Evolutionary conservation across 257 asterid genomes (phyloP).

Genomic region (Nicotiana sylvestris): DNA sequence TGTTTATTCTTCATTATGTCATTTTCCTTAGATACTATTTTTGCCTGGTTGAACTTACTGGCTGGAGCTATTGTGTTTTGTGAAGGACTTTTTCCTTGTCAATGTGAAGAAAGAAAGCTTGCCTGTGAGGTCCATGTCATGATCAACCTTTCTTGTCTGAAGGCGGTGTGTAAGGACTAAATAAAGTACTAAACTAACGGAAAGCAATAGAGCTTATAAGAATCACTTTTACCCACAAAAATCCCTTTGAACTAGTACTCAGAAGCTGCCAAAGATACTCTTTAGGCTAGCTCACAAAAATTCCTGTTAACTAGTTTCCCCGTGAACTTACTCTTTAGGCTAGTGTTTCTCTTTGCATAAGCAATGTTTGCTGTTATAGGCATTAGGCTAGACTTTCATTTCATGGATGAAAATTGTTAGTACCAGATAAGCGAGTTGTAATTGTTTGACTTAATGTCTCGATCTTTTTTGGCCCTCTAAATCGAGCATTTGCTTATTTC

Average conservation of each 20-base stretch:
- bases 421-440: background rate
- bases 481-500: background rate
- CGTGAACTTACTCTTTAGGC: background rate
- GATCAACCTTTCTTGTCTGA: background rate
- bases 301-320: no score
- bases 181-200: background rate
- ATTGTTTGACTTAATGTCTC: constrained; percentile 1
- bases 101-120: background rate
- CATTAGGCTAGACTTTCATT: background rate
- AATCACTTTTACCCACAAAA: background rate
- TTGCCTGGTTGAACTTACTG: background rate
- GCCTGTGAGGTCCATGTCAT: background rate
- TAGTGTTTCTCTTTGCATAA: background rate
- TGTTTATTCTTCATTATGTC: background rate
- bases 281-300: no score
- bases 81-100: background rate
- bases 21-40: background rate
- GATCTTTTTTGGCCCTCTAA: background rate
- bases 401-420: background rate
- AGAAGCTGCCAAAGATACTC: background rate
- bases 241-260: background rate
- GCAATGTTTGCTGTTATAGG: background rate
- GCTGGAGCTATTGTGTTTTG: background rate
- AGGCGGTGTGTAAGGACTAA: background rate
- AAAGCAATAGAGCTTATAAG: background rate